Evolutionary conservation across 495 filamentous ascomycete species (phyloP), one percentile per base, ranked within the genome.

Genomic region (Corynascus novoguineensis): DNA sequence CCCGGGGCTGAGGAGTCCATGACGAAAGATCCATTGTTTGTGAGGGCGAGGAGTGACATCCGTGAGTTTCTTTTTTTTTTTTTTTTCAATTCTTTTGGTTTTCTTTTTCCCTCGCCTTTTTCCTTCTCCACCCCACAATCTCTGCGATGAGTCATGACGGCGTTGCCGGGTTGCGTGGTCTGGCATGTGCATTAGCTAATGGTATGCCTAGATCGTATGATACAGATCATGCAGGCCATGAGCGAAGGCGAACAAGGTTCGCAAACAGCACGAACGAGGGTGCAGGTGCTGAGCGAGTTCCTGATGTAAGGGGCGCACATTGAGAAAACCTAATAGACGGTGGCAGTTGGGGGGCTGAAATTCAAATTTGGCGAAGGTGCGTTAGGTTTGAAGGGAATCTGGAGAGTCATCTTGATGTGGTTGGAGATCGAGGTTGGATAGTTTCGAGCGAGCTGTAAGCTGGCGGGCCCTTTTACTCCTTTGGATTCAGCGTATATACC

Each of bases 41-140:
- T 79, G 22, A 72, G 78, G 55, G 82, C 77, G 1, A 81, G 75
- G 63, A 67, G 66, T 31, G 82, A 85, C 73, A 79, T 85, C 51
- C 60, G 80, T 76, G 64, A 62, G 77, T 77, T 41, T 31, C 19
- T 38, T 37, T 38, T 50, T 27, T 7, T 28, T 17, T 47, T 38
- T 38, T n/a, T 4, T 50, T 25, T 38, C 4, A 14, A 4, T 3
- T 2, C 24, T n/a, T n/a, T n/a, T n/a, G n/a, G n/a, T n/a, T n/a
- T n/a, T n/a, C n/a, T n/a, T n/a, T n/a, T n/a, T n/a, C n/a, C n/a
- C n/a, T n/a, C n/a, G n/a, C n/a, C n/a, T n/a, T n/a, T n/a, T n/a
- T n/a, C n/a, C n/a, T 21, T 44, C 5, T 44, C 2, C 8, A 7
- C 3, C 19, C 5, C 19, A 5, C 40, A 8, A 11, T 40, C 17